Percentiles rank a stretch among this genome's conserved stretches.
Conservation (phyloP, 257 asterid species). For the Leptodermis oblonga region DNA sequence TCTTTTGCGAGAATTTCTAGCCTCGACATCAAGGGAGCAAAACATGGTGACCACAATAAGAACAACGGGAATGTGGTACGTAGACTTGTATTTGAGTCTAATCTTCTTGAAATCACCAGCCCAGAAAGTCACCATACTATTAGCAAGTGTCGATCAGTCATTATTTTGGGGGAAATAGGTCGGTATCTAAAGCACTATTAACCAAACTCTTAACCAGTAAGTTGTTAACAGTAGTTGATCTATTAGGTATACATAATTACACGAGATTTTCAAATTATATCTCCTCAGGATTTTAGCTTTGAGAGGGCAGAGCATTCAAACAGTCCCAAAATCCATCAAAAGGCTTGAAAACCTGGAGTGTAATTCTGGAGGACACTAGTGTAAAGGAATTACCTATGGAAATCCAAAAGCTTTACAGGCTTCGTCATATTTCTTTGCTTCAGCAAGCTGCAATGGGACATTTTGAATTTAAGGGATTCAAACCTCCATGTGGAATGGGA, state of each 20-base stretch:
- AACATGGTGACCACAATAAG: not conserved
- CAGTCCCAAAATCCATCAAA: not conserved
- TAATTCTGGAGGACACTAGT: not conserved
- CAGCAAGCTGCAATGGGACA: not conserved
- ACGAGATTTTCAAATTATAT: not conserved
- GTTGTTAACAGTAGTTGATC: not conserved
- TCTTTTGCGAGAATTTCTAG: no score
- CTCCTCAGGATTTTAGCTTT: not conserved
- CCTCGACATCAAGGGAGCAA: not conserved
- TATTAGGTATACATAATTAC: not conserved
- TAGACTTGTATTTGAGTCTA: not conserved
- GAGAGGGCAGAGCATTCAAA: not conserved
- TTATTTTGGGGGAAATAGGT: not conserved
- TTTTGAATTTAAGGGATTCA: not conserved
- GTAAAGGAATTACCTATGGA: not conserved
- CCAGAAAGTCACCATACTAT: not conserved
- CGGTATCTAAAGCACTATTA: not conserved
- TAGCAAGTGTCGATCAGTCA: not conserved
- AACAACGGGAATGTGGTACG: not conserved
- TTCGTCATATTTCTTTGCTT: not conserved
- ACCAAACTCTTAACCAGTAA: not conserved
- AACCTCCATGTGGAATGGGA: not conserved
- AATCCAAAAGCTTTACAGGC: not conserved
- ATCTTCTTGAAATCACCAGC: not conserved
- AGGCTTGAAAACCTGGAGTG: not conserved